Base-by-base conservation (phyloP, 139 green algal species). In the Chlamydomonas urium region DNA sequence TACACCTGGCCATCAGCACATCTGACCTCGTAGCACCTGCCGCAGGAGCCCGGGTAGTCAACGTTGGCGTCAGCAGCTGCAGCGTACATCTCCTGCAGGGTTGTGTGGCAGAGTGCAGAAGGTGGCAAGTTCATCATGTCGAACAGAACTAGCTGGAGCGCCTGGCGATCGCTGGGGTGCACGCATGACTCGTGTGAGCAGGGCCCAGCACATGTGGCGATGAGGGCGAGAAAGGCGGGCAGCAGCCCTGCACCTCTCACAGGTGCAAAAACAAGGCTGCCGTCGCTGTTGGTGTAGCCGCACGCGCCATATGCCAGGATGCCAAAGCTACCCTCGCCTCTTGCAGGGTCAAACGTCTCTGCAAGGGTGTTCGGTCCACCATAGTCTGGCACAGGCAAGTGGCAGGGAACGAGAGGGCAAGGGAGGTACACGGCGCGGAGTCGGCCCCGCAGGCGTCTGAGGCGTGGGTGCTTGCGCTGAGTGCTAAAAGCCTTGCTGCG, bases 11-110 rank as follows among this genome's bases (percentile, higher is more conserved):
- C 63, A 31, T 14, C 56, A 24, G 56, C 37, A 35, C 63, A 70
- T 32, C 31, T 56, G 63, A 70, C 35, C 63, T 70, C 63, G n/a
- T 70, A 70, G 63, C 63, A 70, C 23, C 63, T 32, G 10, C 36
- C 63, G n/a, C 63, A 70, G n/a, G 28, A 50, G 33, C 63, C 60
- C 38, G 60, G 60, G 33, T 67, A 67, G 33, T 67, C 60, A 8
- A 28, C 26, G 29, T 67, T 45, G 14, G 10, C 60, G 29, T 67
- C 60, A 47, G 60, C 60, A 17, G 29, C 19, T 21, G 60, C 60
- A 33, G 60, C 60, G n/a, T 32, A 37, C 10, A 32, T 65, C 10
- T 34, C 56, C 14, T 65, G 17, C n/a, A 26, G 45, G 17, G 45
- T 26, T 56, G 45, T 21, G 17, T 26, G 21, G 45, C 17, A 26